Evolutionary conservation across 2,329 filamentous ascomycete genomes (phyloP).

Genomic region (Sclerotinia trifoliorum): DNA sequence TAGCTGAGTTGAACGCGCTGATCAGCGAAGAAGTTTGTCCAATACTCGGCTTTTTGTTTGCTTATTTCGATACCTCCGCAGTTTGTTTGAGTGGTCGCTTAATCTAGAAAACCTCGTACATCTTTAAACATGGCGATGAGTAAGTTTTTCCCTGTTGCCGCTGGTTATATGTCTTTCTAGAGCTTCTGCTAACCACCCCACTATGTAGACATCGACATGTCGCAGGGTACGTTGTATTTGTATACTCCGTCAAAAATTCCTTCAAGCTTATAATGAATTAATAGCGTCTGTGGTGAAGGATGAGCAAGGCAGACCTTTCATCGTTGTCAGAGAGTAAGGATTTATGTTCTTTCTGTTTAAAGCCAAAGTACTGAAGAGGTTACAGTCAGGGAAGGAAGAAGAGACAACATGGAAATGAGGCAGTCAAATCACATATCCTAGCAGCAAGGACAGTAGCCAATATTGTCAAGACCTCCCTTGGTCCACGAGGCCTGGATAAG

Average conservation of each 20-base stretch:
- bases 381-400: slow-evolving; percentile 93
- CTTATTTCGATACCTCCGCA: slow-evolving; percentile 12
- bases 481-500: slow-evolving; percentile 95
- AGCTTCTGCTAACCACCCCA: slow-evolving; percentile 33
- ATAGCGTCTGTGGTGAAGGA: slow-evolving; percentile 82
- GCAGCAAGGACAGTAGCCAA: slow-evolving; percentile 94
- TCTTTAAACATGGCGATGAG: slow-evolving; percentile 57
- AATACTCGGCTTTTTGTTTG: slow-evolving; percentile 10
- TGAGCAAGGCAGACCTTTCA: slow-evolving; percentile 95
- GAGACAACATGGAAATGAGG: slow-evolving; percentile 93
- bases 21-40: slow-evolving; percentile 22
- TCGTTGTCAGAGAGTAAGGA: slow-evolving; percentile 93
- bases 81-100: slow-evolving; percentile 3
- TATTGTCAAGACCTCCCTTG: slow-evolving; percentile 95
- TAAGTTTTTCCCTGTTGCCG: slow-evolving; percentile 43
- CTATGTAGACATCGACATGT: slow-evolving; percentile 71
- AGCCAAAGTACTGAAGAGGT: slow-evolving; percentile 27
- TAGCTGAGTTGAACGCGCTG: slow-evolving; percentile 29
- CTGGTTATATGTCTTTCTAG: slow-evolving; percentile 31
- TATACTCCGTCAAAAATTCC: neutral
- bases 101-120: slow-evolving; percentile 27
- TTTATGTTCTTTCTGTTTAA: slow-evolving; percentile 27
- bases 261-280: slow-evolving; percentile 31
- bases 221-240: slow-evolving; percentile 65
- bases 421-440: slow-evolving; percentile 97